Conservation (phyloP, 306 rosid genomes). For the Carpinus fangiana region DNA sequence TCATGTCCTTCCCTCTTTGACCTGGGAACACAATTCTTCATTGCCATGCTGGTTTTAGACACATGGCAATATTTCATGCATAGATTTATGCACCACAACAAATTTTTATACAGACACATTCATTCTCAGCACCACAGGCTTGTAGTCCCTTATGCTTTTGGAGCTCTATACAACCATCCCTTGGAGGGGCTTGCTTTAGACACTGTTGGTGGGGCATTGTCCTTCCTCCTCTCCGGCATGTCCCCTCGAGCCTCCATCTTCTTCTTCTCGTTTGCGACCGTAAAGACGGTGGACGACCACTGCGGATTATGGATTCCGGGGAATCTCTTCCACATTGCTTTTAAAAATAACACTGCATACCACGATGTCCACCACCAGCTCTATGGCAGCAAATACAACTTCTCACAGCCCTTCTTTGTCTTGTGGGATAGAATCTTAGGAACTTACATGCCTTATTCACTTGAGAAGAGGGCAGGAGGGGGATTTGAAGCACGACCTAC, state of each 20-base stretch:
- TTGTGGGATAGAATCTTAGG: constrained; percentile 55
- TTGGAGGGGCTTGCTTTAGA: neutral
- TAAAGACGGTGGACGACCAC: constrained; percentile 57
- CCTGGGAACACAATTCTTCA: neutral
- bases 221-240: neutral
- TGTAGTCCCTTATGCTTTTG: neutral
- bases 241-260: neutral
- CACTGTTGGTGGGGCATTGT: neutral
- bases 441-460: constrained; percentile 51
- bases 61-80: constrained; percentile 3
- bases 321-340: constrained; percentile 46
- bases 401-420: constrained; percentile 59
- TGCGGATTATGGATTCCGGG: constrained; percentile 58
- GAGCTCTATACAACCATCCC: constrained; percentile 25
- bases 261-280: constrained; percentile 58
- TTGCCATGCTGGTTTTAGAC: neutral
- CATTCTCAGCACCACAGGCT: neutral
- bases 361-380: constrained; percentile 63
- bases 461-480: constrained; percentile 48
- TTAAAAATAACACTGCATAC: constrained; percentile 51
- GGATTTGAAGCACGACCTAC: constrained; percentile 43
- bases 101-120: neutral
- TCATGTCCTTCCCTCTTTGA: neutral
- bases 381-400: constrained; percentile 56
- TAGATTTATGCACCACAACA: neutral